These are phyloP conservation scores for Ophiostoma australiae DNA, from an alignment of 2,329 filamentous ascomycete species.

Conservation along the genomic window DNA sequence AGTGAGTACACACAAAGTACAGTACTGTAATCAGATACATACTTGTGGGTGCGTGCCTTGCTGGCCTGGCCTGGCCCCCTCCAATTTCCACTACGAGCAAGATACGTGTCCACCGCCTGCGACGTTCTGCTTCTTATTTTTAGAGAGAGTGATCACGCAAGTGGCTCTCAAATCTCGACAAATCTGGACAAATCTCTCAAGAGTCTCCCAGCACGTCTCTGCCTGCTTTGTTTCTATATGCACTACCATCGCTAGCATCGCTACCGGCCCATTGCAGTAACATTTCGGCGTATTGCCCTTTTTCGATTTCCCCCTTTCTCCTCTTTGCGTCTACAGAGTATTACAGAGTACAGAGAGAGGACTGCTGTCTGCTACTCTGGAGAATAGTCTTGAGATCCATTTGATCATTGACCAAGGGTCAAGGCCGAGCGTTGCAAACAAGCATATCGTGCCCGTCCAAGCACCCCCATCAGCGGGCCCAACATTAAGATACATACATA, in stretches of 20 bases:
- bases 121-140: neutral
- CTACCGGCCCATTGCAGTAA: neutral
- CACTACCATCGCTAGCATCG: neutral
- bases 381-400: neutral
- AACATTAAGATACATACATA: neutral
- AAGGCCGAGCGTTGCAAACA: neutral
- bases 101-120: conserved; percentile 12
- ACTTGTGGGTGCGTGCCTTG: neutral
- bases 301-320: neutral
- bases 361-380: neutral
- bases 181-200: too few species aligned
- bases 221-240: too few species aligned
- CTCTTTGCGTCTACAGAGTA: neutral
- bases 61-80: conserved; percentile 17
- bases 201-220: too few species aligned
- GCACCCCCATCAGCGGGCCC: neutral
- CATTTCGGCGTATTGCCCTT: conserved; percentile 16
- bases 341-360: too few species aligned
- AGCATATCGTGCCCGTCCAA: neutral
- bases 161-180: neutral
- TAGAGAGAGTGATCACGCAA: conserved; percentile 1
- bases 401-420: neutral
- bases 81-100: conserved; percentile 23
- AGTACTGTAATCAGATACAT: too few species aligned
- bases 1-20: too few species aligned